Evolutionary conservation across 2,329 filamentous ascomycete genomes (phyloP).

Genomic region (Zymoseptoria brevis): DNA sequence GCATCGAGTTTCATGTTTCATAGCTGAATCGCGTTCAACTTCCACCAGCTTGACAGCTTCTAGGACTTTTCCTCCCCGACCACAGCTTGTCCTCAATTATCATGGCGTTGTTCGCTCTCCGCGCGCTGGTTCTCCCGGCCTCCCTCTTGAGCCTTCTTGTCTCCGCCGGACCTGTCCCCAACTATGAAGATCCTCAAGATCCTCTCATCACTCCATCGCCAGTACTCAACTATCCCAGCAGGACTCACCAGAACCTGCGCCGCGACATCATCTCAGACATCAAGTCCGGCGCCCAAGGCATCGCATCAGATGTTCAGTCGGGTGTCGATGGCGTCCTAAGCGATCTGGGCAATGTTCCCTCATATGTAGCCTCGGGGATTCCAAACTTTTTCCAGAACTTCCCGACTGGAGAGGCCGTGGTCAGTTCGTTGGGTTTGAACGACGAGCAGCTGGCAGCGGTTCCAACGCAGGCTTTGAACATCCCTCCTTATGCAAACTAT

Average conservation of each 20-base stretch:
- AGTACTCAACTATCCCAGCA: conserved; percentile 34
- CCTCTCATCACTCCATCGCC: conserved; percentile 44
- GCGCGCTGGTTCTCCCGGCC: conserved; percentile 21
- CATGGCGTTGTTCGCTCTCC: conserved; percentile 11
- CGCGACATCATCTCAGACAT: conserved; percentile 44
- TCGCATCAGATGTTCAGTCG: conserved; percentile 41
- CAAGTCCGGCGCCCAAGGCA: conserved; percentile 33
- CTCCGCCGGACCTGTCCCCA: conserved; percentile 18
- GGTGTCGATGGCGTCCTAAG: conserved; percentile 36
- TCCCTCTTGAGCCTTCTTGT: conserved; percentile 20
- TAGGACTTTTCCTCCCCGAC: background rate
- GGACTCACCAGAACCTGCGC: conserved; percentile 38
- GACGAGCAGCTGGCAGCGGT: conserved; percentile 51
- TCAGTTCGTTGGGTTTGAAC: conserved; percentile 53
- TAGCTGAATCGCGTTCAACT: background rate
- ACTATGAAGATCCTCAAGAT: conserved; percentile 24
- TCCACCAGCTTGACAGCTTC: background rate
- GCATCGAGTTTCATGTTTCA: background rate
- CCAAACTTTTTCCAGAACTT: conserved; percentile 61
- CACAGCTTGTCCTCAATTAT: background rate
- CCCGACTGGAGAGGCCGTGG: conserved; percentile 50
- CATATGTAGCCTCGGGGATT: conserved; percentile 54
- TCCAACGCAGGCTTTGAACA: conserved; percentile 63
- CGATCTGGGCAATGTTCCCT: conserved; percentile 46
- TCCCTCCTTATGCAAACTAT: conserved; percentile 65